Evolutionary conservation across 2,329 filamentous ascomycete genomes (phyloP).

Genomic region (Stylonectria norvegica): DNA sequence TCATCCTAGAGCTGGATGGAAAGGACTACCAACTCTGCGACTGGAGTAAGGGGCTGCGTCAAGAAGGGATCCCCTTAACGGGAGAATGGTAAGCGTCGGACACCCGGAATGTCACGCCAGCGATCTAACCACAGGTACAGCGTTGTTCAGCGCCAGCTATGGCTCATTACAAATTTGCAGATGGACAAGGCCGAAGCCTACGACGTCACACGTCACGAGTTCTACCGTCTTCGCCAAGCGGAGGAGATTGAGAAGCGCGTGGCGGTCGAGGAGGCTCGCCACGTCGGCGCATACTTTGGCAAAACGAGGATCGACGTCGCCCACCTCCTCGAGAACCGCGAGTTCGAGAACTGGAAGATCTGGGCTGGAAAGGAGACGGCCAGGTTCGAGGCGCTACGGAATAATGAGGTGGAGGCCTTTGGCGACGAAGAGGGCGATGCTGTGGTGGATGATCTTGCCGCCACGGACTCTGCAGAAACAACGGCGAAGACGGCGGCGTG

Average conservation of each 20-base stretch:
- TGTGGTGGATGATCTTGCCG: slow-evolving; percentile 24
- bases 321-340: slow-evolving; percentile 75
- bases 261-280: slow-evolving; percentile 80
- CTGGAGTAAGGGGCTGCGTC: slow-evolving; percentile 73
- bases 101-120: neutral
- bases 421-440: slow-evolving; percentile 33
- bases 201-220: slow-evolving; percentile 82
- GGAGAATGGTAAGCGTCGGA: slow-evolving; percentile 50
- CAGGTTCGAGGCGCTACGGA: slow-evolving; percentile 38
- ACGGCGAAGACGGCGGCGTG: slow-evolving; percentile 13
- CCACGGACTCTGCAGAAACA: slow-evolving; percentile 4
- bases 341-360: slow-evolving; percentile 79
- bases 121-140: slow-evolving; percentile 44
- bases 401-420: slow-evolving; percentile 42
- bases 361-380: slow-evolving; percentile 62
- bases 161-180: slow-evolving; percentile 66
- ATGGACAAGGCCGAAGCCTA: slow-evolving; percentile 70
- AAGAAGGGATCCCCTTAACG: slow-evolving; percentile 71
- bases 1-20: slow-evolving; percentile 82
- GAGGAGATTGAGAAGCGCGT: slow-evolving; percentile 81
- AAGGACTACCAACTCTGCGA: slow-evolving; percentile 72
- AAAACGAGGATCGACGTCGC: slow-evolving; percentile 70
- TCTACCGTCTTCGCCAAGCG: slow-evolving; percentile 78
- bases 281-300: slow-evolving; percentile 86
- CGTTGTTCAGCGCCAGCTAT: slow-evolving; percentile 88